These are phyloP conservation scores for Fusarium sp. DNA, from an alignment of 2,329 filamentous ascomycete species.

Conservation along the genomic window DNA sequence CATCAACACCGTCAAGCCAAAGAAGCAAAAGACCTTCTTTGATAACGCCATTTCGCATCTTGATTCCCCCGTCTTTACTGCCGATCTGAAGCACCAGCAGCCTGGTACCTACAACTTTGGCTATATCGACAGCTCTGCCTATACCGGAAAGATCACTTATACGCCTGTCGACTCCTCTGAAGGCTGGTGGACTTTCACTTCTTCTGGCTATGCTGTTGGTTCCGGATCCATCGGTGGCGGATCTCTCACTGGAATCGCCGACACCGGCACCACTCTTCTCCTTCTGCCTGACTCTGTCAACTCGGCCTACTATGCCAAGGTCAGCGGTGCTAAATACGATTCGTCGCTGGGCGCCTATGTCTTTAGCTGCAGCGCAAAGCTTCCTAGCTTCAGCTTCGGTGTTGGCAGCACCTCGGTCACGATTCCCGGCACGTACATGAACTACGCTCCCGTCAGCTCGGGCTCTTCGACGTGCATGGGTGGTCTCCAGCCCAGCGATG, in stretches of 20 bases:
- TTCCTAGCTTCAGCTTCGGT: conserved; percentile 69
- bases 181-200: conserved; percentile 76
- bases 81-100: conserved; percentile 71
- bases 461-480: conserved; percentile 72
- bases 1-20: conserved; percentile 61
- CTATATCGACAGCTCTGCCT: conserved; percentile 75
- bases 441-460: conserved; percentile 62
- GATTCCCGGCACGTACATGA: conserved; percentile 69
- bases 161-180: conserved; percentile 71
- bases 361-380: conserved; percentile 62
- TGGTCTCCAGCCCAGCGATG: conserved; percentile 73
- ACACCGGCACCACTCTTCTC: conserved; percentile 76
- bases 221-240: conserved; percentile 50
- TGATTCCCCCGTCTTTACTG: conserved; percentile 72
- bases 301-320: conserved; percentile 61
- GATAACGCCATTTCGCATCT: conserved; percentile 51
- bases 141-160: conserved; percentile 74
- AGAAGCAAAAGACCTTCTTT: conserved; percentile 61
- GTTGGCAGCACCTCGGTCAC: conserved; percentile 72
- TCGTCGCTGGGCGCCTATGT: conserved; percentile 54
- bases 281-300: conserved; percentile 67
- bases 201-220: conserved; percentile 42
- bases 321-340: no score
- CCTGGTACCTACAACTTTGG: conserved; percentile 82
- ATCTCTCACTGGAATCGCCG: conserved; percentile 63